phyloP scores from a whole-genome alignment of 371 early-diverging fungal genomes.

The Mucor piriformis region DNA sequence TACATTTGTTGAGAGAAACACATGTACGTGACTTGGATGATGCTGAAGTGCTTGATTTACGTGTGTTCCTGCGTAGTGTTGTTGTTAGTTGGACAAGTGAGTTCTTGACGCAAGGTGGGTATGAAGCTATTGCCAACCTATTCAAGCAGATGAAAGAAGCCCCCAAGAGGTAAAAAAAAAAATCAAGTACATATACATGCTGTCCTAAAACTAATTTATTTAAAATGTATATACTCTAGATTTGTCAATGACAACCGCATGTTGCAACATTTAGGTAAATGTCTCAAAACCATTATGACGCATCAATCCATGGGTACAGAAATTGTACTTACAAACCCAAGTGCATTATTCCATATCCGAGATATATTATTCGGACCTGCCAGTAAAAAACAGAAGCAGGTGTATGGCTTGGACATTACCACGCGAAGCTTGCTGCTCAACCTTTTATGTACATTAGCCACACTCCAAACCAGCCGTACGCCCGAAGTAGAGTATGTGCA shows the following conservation, averaged over 20 bases:
- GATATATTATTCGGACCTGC: constrained; percentile 50
- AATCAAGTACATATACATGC: too few relatives aligned
- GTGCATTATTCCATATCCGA: constrained; percentile 44
- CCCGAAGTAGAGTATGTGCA: constrained; percentile 35
- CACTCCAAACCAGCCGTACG: constrained; percentile 37
- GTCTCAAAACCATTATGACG: constrained; percentile 52
- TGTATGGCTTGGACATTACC: constrained; percentile 41
- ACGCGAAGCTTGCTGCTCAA: constrained; percentile 43
- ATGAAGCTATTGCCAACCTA: constrained; percentile 40
- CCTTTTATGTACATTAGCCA: constrained; percentile 48
- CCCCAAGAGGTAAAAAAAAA: constrained; percentile 35
- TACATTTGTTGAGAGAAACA: constrained; percentile 31
- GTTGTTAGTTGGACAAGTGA: constrained; percentile 56
- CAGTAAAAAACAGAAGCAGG: constrained; percentile 42
- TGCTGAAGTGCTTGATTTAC: constrained; percentile 40
- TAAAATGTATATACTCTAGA: constrained; percentile 6
- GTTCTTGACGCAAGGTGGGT: constrained; percentile 48
- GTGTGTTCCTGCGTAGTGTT: constrained; percentile 47
- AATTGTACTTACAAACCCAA: constrained; percentile 40
- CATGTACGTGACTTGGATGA: constrained; percentile 43
- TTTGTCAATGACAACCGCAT: constrained; percentile 39
- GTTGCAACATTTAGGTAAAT: constrained; percentile 46
- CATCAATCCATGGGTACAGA: constrained; percentile 48
- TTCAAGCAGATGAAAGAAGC: constrained; percentile 48
- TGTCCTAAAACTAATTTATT: too few relatives aligned